phyloP scores from a whole-genome alignment of 2,329 filamentous ascomycete species.

The Chrysoporthe cubensis region DNA sequence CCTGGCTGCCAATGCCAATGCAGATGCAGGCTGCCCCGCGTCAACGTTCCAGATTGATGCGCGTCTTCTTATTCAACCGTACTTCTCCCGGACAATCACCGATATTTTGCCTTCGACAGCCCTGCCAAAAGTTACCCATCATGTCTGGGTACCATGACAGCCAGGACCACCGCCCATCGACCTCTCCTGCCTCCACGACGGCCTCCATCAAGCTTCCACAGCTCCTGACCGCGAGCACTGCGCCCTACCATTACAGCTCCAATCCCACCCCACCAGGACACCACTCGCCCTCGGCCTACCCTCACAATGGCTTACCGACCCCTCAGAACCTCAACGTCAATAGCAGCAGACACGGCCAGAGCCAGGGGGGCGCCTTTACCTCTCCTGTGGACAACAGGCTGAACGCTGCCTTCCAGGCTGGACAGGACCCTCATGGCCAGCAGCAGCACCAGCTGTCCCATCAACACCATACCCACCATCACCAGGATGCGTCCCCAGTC shows the following conservation, averaged over 20 bases:
- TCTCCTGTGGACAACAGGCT: conserved; percentile 16
- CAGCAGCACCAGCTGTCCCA: conserved; percentile 19
- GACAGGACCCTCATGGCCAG: conserved; percentile 25
- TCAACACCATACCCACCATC: conserved; percentile 7
- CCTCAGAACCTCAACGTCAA: conserved; percentile 7
- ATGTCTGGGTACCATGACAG: conserved; percentile 25
- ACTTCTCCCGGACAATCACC: conserved; percentile 28
- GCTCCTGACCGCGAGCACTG: conserved; percentile 4
- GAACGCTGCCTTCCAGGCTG: conserved; percentile 14
- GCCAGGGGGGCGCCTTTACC: conserved; percentile 12
- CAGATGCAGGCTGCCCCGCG: neutral
- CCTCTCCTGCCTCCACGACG: conserved; percentile 6
- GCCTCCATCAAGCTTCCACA: conserved; percentile 8
- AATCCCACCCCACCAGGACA: neutral
- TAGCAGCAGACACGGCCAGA: conserved; percentile 4
- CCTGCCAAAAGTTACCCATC: conserved; percentile 7
- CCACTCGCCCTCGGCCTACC: neutral
- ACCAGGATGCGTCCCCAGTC: neutral
- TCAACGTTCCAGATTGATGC: neutral
- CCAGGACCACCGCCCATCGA: conserved; percentile 6
- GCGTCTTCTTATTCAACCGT: conserved; percentile 17
- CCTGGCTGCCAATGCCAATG: no score
- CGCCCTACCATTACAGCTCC: neutral
- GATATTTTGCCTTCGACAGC: conserved; percentile 24
- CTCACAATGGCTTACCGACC: neutral